Base-by-base conservation (phyloP, 169 alveolate species). In the Plasmodium inui region DNA sequence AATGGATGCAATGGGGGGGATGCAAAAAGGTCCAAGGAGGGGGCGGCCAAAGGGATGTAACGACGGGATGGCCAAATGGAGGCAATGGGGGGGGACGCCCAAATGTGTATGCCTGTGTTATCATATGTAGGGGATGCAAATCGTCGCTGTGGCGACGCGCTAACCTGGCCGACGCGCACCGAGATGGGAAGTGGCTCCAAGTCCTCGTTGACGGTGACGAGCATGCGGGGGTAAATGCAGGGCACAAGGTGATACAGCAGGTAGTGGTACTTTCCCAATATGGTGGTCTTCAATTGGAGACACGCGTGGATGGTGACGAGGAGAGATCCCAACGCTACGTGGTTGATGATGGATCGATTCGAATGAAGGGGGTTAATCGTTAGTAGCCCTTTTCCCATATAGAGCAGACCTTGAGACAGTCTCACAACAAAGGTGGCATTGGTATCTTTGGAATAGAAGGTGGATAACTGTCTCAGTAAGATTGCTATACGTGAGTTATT, bases 321-420 rank as follows among this genome's bases (percentile, higher is more conserved):
- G 26, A 99, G 96, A 12, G 99, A 99, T 3, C 99, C 99, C 82
- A 99, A 95, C n/a, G 99, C 98, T 7, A 98, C 99, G 92, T 98
- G 97, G 86, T 97, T 98, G 76, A 98, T 95, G 82, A 99, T 97
- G 95, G 98, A 97, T 46, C 99, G 98, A 93, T 98, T 99, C 37
- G 99, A 97, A 96, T 99, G 99, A 71, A 98, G 94, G 9, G 99
- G 99, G 82, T 98, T 97, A 30, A 99, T 95, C 9, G 99, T 98
- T 74, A 98, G 96, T 92, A 99, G 95, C 37, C 99, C 99, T 96
- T 99, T 98, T 14, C 99, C 99, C 99, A 98, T 97, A 93, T 98
- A 98, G 46, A 98, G 96, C 26, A 98, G 94, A 22, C 99, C 99
- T 94, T 98, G 98, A 6, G 99, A 98, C 53, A 99, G 96, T 94